A percentile compares a stretch with the other conserved stretches of the same genome.
Evolutionary conservation across 352 stramenopile species (phyloP).

Genomic region (Aphanomyces cochlioides): DNA sequence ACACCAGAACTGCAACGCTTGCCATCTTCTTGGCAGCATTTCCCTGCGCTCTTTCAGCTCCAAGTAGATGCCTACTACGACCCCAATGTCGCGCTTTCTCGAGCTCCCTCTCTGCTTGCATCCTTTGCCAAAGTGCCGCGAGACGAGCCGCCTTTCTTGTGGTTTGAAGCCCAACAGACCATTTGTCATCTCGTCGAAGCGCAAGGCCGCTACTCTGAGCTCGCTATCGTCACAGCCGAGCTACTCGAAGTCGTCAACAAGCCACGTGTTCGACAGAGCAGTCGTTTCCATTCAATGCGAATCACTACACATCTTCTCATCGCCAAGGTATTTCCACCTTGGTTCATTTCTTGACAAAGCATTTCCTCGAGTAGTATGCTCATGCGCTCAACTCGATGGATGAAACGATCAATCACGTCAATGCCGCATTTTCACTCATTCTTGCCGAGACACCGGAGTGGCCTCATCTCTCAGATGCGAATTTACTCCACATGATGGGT

Average conservation of each 20-base stretch:
- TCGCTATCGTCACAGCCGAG: not conserved
- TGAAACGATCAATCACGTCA: constrained; percentile 12
- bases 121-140: not conserved
- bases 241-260: not conserved
- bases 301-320: not conserved
- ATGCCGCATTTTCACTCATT: constrained; percentile 13
- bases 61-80: constrained; percentile 19
- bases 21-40: not conserved
- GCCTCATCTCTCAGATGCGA: constrained; percentile 13
- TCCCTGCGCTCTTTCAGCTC: not conserved
- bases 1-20: not conserved
- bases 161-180: constrained; percentile 4
- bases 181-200: constrained; percentile 3
- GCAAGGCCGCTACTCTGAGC: constrained; percentile 10
- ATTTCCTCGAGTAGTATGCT: not conserved
- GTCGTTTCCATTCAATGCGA: not conserved
- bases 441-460: constrained; percentile 7
- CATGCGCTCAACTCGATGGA: constrained; percentile 12
- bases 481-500: constrained; percentile 13
- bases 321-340: not conserved
- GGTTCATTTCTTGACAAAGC: not conserved
- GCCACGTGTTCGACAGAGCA: not conserved
- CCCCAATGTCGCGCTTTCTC: not conserved
- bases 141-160: not conserved
- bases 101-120: not conserved